These are phyloP conservation scores for Termitomyces sp. DNA, from an alignment of 768 basidiomycete species.

Conservation along the genomic window DNA sequence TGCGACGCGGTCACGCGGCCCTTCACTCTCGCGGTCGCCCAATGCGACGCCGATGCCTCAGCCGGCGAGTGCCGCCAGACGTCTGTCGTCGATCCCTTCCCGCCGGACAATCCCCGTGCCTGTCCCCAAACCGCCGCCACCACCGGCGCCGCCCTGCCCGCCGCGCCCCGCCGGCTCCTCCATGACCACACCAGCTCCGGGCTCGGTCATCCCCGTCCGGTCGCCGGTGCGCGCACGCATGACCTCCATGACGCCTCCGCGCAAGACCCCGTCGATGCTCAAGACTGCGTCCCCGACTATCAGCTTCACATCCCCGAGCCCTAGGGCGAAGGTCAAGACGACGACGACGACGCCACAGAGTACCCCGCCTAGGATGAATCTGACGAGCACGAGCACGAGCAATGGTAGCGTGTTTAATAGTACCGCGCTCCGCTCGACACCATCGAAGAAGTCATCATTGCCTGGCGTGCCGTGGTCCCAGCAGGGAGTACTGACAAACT, in stretches of 20 bases:
- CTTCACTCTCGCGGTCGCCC: conserved; percentile 32
- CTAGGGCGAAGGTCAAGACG: conserved; percentile 26
- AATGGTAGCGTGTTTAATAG: background rate
- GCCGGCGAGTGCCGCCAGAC: conserved; percentile 14
- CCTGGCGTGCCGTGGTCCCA: conserved; percentile 10
- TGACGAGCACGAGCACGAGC: background rate
- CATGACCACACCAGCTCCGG: background rate
- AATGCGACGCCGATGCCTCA: conserved; percentile 46
- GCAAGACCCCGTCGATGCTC: conserved; percentile 19
- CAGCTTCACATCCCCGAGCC: conserved; percentile 35
- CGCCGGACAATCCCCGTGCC: conserved; percentile 18
- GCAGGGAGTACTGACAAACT: conserved; percentile 4
- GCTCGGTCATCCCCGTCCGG: conserved; percentile 1
- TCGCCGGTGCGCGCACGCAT: conserved; percentile 28
- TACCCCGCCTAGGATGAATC: conserved; percentile 22
- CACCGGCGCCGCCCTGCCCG: conserved; percentile 15
- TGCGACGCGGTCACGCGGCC: conserved; percentile 37
- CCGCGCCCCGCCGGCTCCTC: conserved; percentile 21
- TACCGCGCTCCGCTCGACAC: background rate
- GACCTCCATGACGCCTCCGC: conserved; percentile 38
- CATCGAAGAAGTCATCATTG: conserved; percentile 9
- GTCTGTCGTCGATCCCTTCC: conserved; percentile 19
- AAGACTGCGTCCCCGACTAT: conserved; percentile 28
- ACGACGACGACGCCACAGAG: conserved; percentile 23
- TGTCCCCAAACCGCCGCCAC: background rate